A percentile compares a stretch with the other conserved stretches of the same genome.
These are phyloP conservation scores for Colletotrichum kahawae DNA, from an alignment of 2,329 filamentous ascomycete species.

Conservation along the genomic window DNA sequence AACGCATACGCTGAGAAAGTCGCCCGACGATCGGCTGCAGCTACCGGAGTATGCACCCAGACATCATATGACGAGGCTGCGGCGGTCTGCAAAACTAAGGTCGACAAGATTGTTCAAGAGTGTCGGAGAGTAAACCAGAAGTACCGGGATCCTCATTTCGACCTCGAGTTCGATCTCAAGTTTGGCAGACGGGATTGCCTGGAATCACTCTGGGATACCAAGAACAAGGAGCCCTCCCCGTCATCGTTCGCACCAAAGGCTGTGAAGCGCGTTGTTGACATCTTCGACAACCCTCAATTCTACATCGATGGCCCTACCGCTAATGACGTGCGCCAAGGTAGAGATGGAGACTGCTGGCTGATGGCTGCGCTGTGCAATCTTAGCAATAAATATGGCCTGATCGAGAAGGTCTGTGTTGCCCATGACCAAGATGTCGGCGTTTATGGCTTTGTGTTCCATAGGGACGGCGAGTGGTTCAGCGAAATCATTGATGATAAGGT, in stretches of 20 bases:
- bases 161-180: constrained; percentile 80
- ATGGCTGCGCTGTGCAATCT: constrained; percentile 81
- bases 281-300: constrained; percentile 79
- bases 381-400: constrained; percentile 73
- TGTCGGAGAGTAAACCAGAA: constrained; percentile 83
- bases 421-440: constrained; percentile 77
- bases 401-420: constrained; percentile 76
- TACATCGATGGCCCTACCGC: constrained; percentile 79
- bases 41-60: constrained; percentile 48
- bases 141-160: constrained; percentile 86
- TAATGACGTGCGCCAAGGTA: constrained; percentile 80
- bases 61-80: constrained; percentile 77
- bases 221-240: constrained; percentile 18
- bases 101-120: constrained; percentile 64
- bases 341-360: constrained; percentile 85
- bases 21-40: constrained; percentile 59
- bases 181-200: constrained; percentile 56
- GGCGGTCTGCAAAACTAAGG: constrained; percentile 70
- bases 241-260: constrained; percentile 46
- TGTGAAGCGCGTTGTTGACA: constrained; percentile 75
- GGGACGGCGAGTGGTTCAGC: constrained; percentile 76
- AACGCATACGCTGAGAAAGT: constrained; percentile 68
- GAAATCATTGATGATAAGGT: constrained; percentile 63
- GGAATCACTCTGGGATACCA: constrained; percentile 45
- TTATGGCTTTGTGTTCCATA: constrained; percentile 85